These are phyloP conservation scores for Eucalyptus erythrocorys DNA, from an alignment of 345 rosid species.

Conservation along the genomic window DNA sequence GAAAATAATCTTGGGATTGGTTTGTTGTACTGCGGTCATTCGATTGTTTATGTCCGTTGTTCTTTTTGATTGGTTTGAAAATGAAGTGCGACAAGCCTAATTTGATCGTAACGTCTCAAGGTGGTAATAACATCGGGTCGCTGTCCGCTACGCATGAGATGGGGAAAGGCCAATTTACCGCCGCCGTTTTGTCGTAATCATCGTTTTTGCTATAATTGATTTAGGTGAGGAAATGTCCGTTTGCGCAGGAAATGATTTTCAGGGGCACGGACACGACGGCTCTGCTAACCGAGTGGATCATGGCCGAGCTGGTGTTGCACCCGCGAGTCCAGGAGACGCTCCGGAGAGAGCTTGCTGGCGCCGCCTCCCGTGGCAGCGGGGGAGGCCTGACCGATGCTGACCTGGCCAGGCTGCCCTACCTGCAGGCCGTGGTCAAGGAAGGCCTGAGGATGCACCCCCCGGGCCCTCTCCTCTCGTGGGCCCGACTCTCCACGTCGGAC, in stretches of 20 bases:
- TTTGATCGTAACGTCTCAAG: neutral
- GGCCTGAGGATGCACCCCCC: constrained; percentile 77
- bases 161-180: neutral
- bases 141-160: neutral
- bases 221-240: neutral
- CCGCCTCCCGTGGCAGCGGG: neutral
- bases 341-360: constrained; percentile 17
- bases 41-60: neutral
- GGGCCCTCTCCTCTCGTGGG: constrained; percentile 90
- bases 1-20: neutral
- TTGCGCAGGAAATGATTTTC: constrained; percentile 72
- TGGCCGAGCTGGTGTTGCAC: constrained; percentile 74
- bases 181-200: neutral
- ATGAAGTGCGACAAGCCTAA: neutral
- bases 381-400: constrained; percentile 27
- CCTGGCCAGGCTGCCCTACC: constrained; percentile 48
- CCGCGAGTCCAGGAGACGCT: constrained; percentile 49
- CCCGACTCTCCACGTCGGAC: constrained; percentile 75
- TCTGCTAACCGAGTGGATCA: constrained; percentile 79
- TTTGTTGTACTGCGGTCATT: neutral
- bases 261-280: constrained; percentile 93
- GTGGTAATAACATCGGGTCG: neutral
- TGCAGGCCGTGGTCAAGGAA: constrained; percentile 75
- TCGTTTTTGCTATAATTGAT: neutral
- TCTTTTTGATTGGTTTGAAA: neutral